A percentile compares a stretch with the other conserved stretches of the same genome.
Evolutionary conservation across 2,329 filamentous ascomycete species (phyloP).

Genomic region (Microsporum ferrugineum): DNA sequence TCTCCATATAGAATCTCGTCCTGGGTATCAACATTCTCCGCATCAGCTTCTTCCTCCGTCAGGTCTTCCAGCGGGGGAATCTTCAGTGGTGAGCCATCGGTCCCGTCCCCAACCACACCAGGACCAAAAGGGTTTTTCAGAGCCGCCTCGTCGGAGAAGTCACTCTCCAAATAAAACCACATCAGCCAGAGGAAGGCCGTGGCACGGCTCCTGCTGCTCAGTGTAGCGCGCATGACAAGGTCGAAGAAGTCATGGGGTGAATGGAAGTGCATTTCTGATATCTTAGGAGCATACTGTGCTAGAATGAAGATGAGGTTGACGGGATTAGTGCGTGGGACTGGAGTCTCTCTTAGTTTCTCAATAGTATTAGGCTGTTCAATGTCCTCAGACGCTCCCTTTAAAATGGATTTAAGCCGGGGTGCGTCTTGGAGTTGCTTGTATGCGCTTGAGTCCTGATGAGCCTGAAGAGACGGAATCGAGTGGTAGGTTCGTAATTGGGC

Average conservation of each 20-base stretch:
- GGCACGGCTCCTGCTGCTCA: conserved; percentile 72
- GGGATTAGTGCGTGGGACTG: conserved; percentile 76
- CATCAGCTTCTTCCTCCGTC: conserved; percentile 39
- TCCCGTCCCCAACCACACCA: conserved; percentile 33
- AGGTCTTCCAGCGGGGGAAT: conserved; percentile 38
- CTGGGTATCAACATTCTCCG: conserved; percentile 40
- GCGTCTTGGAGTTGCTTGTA: conserved; percentile 98
- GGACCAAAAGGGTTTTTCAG: conserved; percentile 80
- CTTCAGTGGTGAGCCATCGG: conserved; percentile 36
- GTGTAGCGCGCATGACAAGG: conserved; percentile 78
- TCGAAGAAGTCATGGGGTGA: conserved; percentile 85
- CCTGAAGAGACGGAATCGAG: conserved; percentile 90
- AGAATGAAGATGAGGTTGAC: conserved; percentile 96
- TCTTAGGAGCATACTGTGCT: conserved; percentile 75
- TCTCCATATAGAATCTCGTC: conserved; percentile 40
- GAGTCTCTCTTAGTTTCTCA: conserved; percentile 61
- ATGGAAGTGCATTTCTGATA: conserved; percentile 87
- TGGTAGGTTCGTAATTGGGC: conserved; percentile 96
- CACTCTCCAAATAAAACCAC: conserved; percentile 97
- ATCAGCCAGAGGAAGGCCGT: conserved; percentile 91
- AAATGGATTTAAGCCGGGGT: conserved; percentile 86
- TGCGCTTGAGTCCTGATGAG: conserved; percentile 83
- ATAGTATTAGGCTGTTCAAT: conserved; percentile 71
- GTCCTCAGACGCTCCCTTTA: conserved; percentile 94
- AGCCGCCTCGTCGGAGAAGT: conserved; percentile 80